Evolutionary conservation across 495 filamentous ascomycete species (phyloP), one percentile per base, ranked within the genome.

Genomic region (Oleoguttula mirabilis): DNA sequence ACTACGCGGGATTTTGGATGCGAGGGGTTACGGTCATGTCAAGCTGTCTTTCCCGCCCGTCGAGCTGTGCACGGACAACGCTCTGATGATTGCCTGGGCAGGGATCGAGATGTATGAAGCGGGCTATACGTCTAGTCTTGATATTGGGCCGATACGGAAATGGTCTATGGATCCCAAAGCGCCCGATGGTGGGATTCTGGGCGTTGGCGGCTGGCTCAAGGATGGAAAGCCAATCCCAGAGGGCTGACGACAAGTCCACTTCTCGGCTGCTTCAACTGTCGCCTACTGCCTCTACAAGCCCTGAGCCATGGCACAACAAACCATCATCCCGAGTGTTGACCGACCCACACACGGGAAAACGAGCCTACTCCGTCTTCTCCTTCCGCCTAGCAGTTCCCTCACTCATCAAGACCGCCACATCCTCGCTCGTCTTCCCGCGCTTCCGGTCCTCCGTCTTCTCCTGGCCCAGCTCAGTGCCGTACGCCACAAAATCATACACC

Each of bases 71-170:
- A 94, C 84, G 0, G 90, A 98, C 56, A 95, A 96, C 64, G 90
- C 88, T 12, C 85, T 85, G n/a, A 98, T 96, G 90, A 86, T 95
- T 51, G 88, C 82, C 0, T 98, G 90, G 90, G 71, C 88, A 4
- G 90, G 82, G 0, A 70, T 86, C 40, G 88, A 94, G 66, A 93
- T 96, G 85, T 95, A 69, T 44, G 76, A 86, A 58, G 74, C 69
- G 3, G 87, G 88, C 0, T 88, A 73, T 70, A 59, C 63, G 36
- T 79, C 74, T 14, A 67, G 69, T 16, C 51, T 88, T 21, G 66
- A 61, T 17, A 68, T 76, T 36, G 55, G 69, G 24, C 68, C 82
- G 5, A 40, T 82, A 15, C 68, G 75, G 40, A 84, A 79, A 58
- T 98, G 90, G 90, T 66, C 75, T 6, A 67, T 95, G 39, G 88